Evolutionary conservation across 148 eudicot genomes (phyloP).

Genomic region (Persicaria tinctoria): DNA sequence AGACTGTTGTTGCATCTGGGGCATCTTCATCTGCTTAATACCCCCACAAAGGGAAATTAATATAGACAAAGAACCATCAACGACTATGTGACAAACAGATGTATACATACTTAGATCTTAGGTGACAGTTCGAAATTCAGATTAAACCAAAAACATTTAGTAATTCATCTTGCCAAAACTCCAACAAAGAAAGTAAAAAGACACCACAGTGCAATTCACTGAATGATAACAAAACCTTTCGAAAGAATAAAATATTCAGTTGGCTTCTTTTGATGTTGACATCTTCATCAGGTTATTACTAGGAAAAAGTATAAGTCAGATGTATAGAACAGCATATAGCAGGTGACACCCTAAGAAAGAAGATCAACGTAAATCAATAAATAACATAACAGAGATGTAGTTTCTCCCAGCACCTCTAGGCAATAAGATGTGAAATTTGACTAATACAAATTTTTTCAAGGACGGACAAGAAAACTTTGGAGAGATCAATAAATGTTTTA

Average conservation of each 20-base stretch:
- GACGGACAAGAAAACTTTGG: neutral
- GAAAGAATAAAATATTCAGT: neutral
- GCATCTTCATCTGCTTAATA: constrained; percentile 71
- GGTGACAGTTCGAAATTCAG: neutral
- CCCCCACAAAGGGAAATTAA: neutral
- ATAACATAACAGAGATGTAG: neutral
- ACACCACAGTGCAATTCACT: neutral
- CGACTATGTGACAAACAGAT: neutral
- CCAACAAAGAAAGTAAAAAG: neutral
- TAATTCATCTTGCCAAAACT: neutral
- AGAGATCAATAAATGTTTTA: neutral
- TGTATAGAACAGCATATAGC: neutral
- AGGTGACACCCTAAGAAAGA: neutral
- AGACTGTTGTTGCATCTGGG: constrained; percentile 86
- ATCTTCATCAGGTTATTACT: neutral
- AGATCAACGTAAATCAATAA: neutral
- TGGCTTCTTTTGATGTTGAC: neutral
- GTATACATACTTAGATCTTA: neutral
- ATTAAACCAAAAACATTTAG: neutral
- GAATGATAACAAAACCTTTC: neutral
- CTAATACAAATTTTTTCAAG: too few species aligned
- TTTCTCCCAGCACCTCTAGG: neutral
- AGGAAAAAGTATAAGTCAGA: neutral
- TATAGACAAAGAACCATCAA: neutral
- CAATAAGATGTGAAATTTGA: too few species aligned